A percentile compares a stretch with the other conserved stretches of the same genome.
Conservation (phyloP, 2,329 filamentous ascomycete genomes). For the Colletotrichum destructivum region DNA sequence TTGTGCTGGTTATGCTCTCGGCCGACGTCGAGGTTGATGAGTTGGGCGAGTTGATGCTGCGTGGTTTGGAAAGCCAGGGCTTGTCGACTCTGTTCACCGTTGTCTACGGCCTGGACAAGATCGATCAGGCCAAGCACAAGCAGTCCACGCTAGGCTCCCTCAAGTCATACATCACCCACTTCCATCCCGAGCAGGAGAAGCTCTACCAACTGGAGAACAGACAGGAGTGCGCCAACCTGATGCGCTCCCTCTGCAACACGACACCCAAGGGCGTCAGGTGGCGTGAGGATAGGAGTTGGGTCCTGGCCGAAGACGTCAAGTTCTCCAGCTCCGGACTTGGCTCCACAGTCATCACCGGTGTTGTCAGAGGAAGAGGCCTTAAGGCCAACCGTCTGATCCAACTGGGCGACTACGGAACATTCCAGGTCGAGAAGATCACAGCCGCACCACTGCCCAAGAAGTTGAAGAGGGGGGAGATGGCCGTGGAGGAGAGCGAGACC, state of each 20-base stretch:
- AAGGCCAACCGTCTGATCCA: slow-evolving; percentile 94
- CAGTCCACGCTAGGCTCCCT: slow-evolving; percentile 84
- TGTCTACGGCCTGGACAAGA: slow-evolving; percentile 82
- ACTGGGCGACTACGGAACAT: slow-evolving; percentile 93
- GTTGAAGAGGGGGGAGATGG: slow-evolving; percentile 76
- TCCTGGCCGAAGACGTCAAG: slow-evolving; percentile 86
- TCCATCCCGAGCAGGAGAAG: slow-evolving; percentile 93
- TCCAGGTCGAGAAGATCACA: slow-evolving; percentile 91
- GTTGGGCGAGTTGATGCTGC: slow-evolving; percentile 86
- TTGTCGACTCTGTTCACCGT: slow-evolving; percentile 92
- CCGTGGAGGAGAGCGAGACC: slow-evolving; percentile 71
- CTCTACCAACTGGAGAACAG: slow-evolving; percentile 89
- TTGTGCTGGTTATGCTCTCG: slow-evolving; percentile 88
- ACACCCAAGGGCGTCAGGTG: slow-evolving; percentile 95
- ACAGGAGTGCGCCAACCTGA: slow-evolving; percentile 91
- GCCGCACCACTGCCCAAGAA: slow-evolving; percentile 77
- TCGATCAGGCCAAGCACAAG: slow-evolving; percentile 85
- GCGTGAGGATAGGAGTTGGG: slow-evolving; percentile 96
- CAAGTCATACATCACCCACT: slow-evolving; percentile 94
- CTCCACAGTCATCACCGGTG: slow-evolving; percentile 84
- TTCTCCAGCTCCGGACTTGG: slow-evolving; percentile 75
- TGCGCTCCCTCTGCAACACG: slow-evolving; percentile 91
- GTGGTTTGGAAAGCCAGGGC: slow-evolving; percentile 92
- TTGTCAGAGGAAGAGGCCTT: slow-evolving; percentile 86
- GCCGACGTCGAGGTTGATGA: slow-evolving; percentile 87